Conservation (phyloP, 257 asterid genomes). For the Eucommia ulmoides region DNA sequence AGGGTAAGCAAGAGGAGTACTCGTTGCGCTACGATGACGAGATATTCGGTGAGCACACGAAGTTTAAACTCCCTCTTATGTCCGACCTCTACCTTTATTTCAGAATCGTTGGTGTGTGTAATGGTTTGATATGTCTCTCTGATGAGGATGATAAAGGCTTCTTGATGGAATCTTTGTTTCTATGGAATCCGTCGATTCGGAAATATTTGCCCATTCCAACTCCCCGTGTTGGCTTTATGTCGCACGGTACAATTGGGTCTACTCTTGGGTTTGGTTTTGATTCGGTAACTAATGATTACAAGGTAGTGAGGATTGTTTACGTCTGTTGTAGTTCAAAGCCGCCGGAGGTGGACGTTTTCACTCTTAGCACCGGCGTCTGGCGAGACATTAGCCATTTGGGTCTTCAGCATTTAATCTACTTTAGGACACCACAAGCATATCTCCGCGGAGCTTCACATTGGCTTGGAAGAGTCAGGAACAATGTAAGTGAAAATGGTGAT, state of each 20-base stretch:
- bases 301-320: not conserved
- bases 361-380: not conserved
- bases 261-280: not conserved
- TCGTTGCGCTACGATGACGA: not conserved
- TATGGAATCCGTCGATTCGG: not conserved
- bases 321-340: not conserved
- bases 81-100: not conserved
- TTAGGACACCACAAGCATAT: not conserved
- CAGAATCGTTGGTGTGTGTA: not conserved
- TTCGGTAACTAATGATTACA: not conserved
- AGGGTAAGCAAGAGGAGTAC: not conserved
- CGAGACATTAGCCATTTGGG: not conserved
- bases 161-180: not conserved
- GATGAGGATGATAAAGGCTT: not conserved
- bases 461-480: not conserved
- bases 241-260: not conserved
- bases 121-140: not conserved
- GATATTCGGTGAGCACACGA: not conserved
- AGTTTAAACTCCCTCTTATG: not conserved
- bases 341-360: not conserved
- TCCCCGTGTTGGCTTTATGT: not conserved
- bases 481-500: not conserved
- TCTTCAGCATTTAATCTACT: not conserved
- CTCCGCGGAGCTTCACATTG: not conserved
- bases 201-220: not conserved